A percentile compares a stretch with the other conserved stretches of the same genome.
phyloP scores from a whole-genome alignment of 208 protist genomes.

The Phytomonas sp. region DNA sequence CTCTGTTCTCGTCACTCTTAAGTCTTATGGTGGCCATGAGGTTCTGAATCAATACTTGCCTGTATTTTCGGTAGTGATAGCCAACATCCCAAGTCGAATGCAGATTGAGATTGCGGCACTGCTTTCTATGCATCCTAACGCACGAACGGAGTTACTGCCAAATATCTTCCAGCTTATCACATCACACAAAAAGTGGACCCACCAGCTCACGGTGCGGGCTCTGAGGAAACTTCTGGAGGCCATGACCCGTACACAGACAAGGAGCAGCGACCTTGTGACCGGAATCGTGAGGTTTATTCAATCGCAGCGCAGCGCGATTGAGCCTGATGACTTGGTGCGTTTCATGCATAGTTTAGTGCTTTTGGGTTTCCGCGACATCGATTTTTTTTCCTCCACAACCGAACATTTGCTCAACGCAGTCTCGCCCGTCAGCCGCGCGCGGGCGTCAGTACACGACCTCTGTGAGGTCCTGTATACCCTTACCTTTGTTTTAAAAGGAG shows the following conservation, averaged over 20 bases:
- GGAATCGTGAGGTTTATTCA: conserved; percentile 55
- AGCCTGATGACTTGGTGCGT: conserved; percentile 35
- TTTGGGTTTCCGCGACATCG: conserved; percentile 63
- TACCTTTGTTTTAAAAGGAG: conserved; percentile 69
- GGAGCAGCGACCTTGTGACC: conserved; percentile 33
- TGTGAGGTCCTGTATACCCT: conserved; percentile 68
- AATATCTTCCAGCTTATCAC: conserved; percentile 44
- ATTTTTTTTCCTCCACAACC: conserved; percentile 56
- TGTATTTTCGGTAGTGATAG: conserved; percentile 40
- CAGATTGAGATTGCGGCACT: conserved; percentile 50
- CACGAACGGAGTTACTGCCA: conserved; percentile 34
- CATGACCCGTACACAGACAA: conserved; percentile 33
- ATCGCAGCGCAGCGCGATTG: conserved; percentile 29
- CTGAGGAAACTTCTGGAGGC: conserved; percentile 35
- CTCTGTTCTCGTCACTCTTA: conserved; percentile 43
- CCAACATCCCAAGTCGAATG: conserved; percentile 37
- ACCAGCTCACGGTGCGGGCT: conserved; percentile 35
- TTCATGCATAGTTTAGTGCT: conserved; percentile 45
- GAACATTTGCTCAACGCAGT: conserved; percentile 46
- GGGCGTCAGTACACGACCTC: conserved; percentile 49
- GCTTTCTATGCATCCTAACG: conserved; percentile 39
- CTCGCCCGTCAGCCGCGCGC: background rate
- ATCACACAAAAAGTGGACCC: conserved; percentile 35
- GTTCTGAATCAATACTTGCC: conserved; percentile 61
- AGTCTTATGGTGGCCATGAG: conserved; percentile 39